phyloP scores from a whole-genome alignment of 2,329 filamentous ascomycete species.

The Fusarium domesticum region DNA sequence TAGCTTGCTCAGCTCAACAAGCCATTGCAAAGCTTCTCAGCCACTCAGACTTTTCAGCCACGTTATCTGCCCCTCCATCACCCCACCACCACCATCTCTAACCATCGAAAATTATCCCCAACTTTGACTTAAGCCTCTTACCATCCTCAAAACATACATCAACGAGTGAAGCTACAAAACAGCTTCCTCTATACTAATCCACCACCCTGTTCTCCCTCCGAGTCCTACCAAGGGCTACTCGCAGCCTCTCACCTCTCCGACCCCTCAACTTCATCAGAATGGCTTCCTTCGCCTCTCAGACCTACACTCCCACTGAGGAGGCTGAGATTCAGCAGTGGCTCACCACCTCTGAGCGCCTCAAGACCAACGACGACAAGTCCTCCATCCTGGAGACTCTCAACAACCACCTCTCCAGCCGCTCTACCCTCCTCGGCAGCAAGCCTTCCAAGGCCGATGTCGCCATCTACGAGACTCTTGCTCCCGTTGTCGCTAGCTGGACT shows the following conservation, averaged over 20 bases:
- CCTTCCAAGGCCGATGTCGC: constrained; percentile 84
- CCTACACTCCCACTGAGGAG: constrained; percentile 76
- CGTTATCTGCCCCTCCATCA: constrained; percentile 5
- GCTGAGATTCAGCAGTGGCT: constrained; percentile 89
- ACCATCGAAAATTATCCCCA: neutral
- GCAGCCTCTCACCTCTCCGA: constrained; percentile 39
- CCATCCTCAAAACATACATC: constrained; percentile 1
- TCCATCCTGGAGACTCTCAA: constrained; percentile 78
- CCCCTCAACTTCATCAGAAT: constrained; percentile 47
- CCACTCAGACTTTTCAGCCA: neutral
- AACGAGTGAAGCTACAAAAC: constrained; percentile 22
- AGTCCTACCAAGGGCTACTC: constrained; percentile 31
- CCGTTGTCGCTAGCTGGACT: constrained; percentile 74
- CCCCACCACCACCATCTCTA: constrained; percentile 3
- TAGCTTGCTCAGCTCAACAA: neutral
- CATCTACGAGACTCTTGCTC: constrained; percentile 74
- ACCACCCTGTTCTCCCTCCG: constrained; percentile 44
- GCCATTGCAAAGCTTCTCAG: constrained; percentile 4
- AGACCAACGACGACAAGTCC: constrained; percentile 54
- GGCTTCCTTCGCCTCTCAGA: constrained; percentile 61
- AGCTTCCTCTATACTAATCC: constrained; percentile 24
- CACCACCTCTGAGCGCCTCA: constrained; percentile 68
- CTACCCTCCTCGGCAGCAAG: constrained; percentile 85
- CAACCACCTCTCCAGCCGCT: constrained; percentile 80
- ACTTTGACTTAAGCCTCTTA: neutral